Evolutionary conservation across 1,284 basidiomycete genomes (phyloP).

Genomic region (Xerocomus nothofagi): DNA sequence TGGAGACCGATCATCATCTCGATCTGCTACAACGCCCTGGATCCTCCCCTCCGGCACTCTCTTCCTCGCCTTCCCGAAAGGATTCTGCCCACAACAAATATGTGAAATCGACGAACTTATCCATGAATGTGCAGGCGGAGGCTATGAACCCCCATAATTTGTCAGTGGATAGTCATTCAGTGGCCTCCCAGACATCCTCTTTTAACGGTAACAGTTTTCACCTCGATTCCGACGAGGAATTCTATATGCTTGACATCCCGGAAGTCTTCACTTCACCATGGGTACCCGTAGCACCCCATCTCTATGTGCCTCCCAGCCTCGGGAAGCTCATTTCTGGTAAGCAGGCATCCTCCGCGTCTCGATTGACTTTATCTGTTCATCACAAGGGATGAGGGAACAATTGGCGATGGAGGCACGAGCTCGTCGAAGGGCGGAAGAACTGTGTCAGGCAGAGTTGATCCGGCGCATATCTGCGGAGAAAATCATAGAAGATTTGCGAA

Average conservation of each 20-base stretch:
- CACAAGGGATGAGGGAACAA: slow-evolving; percentile 38
- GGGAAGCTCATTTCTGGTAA: slow-evolving; percentile 38
- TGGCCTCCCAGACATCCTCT: neutral
- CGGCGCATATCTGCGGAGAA: slow-evolving; percentile 27
- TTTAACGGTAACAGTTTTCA: neutral
- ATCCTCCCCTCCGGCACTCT: neutral
- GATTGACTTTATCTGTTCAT: slow-evolving; percentile 7
- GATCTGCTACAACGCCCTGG: neutral
- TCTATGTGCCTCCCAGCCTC: slow-evolving; percentile 39
- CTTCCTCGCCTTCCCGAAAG: neutral
- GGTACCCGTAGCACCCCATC: slow-evolving; percentile 24
- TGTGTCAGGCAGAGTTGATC: slow-evolving; percentile 27
- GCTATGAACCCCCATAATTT: neutral
- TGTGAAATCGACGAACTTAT: neutral
- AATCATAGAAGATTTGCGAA: slow-evolving; percentile 15
- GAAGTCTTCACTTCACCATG: slow-evolving; percentile 38
- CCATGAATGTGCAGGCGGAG: neutral
- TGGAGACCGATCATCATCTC: neutral
- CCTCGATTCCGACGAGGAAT: slow-evolving; percentile 20
- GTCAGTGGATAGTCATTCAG: neutral
- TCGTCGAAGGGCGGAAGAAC: slow-evolving; percentile 35
- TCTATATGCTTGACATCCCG: slow-evolving; percentile 38
- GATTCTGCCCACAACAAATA: neutral
- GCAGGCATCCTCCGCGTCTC: slow-evolving; percentile 6
- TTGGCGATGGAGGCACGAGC: slow-evolving; percentile 32